Evolutionary conservation across 768 basidiomycete genomes (phyloP).

Genomic region (Bullera alba): DNA sequence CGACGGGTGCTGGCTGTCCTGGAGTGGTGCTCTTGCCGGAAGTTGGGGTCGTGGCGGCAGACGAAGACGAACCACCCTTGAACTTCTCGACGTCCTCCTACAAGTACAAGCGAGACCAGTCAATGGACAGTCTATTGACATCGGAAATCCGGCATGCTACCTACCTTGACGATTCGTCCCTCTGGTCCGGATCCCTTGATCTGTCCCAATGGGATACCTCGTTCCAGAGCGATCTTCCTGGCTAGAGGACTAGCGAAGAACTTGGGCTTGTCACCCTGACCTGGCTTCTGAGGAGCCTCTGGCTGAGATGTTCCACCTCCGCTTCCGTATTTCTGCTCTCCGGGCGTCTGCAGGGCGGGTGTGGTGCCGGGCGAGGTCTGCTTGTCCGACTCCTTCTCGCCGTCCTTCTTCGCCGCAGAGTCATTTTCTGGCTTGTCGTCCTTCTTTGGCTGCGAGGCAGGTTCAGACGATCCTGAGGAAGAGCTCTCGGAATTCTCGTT

Average conservation of each 20-base stretch:
- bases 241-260: constrained; percentile 92
- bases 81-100: constrained; percentile 77
- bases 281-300: constrained; percentile 31
- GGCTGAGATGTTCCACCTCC: constrained; percentile 27
- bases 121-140: too few species aligned
- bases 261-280: constrained; percentile 39
- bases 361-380: constrained; percentile 10
- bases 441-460: constrained; percentile 43
- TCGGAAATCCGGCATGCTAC: constrained; percentile 5
- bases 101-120: not conserved
- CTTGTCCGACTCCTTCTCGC: constrained; percentile 2
- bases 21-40: constrained; percentile 53
- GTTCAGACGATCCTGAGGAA: not conserved
- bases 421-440: constrained; percentile 40
- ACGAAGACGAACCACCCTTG: constrained; percentile 49
- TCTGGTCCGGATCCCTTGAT: constrained; percentile 89
- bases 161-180: constrained; percentile 82
- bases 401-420: constrained; percentile 5
- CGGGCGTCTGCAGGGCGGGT: constrained; percentile 45
- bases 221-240: constrained; percentile 92
- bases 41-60: constrained; percentile 51
- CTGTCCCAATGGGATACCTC: constrained; percentile 79
- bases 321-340: constrained; percentile 52
- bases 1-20: constrained; percentile 48
- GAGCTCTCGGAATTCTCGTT: constrained; percentile 51